Base-by-base conservation (phyloP, 2,329 filamentous ascomycete species). In the Pestalotiopsis sp. region DNA sequence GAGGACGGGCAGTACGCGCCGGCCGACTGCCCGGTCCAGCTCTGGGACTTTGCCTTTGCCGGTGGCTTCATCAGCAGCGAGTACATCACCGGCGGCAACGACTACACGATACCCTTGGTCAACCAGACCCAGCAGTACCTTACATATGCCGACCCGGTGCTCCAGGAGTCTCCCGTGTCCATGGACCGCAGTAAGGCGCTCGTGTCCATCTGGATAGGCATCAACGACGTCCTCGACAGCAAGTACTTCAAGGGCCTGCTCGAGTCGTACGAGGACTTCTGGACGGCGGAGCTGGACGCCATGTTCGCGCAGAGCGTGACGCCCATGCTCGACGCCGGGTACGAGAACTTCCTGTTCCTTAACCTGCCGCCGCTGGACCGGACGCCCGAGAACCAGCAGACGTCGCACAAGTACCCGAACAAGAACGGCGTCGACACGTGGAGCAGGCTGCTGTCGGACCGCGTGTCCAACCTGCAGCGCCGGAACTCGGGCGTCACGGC, bases 21-120 rank as follows among this genome's bases (percentile, higher is more conserved):
- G 2, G 73, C 75, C 23, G 76, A 76, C 20, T 87, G 86, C 71
- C 70, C 79, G 17, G 79, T 76, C 14, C 84, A 87, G 65, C 77
- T 88, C 0, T 88, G 85, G 85, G 83, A 87, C 67, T 87, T 87
- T 72, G 85, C 85, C 1, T 87, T 87, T 69, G 85, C 83, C 0
- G 86, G 86, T 2, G 80, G 84, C 2, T 84, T 87, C 69, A 81
- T 86, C 23, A 81, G 81, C 7, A 77, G 77, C 9, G 74, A 78
- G 66, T 81, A 77, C 70, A 83, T 82, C 1, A 80, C 85, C 0
- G 79, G 86, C 4, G 86, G 87, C 69, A 84, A 86, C 73, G 81
- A 84, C 72, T 85, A 79, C 73, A 85, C 83, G 2, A 78, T 85
- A 17, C 79, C 80, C 1, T 76, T 87, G 17, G 81, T 82, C 64